Evolutionary conservation across 495 filamentous ascomycete species (phyloP), one percentile per base, ranked within the genome.

Genomic region (Penicillium longicatenatum): DNA sequence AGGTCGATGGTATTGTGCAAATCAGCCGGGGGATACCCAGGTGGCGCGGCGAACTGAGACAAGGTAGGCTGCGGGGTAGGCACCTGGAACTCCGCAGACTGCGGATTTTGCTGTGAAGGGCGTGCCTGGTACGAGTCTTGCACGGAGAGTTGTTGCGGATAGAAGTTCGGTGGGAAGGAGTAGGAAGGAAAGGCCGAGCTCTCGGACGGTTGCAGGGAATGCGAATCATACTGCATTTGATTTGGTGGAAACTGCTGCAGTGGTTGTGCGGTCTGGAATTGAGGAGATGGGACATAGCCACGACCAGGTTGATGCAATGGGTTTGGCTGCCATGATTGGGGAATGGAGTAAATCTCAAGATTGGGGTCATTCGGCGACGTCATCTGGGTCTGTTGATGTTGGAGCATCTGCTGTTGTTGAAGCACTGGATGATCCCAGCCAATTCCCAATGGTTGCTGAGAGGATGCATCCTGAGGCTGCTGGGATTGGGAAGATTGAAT

Each of bases 261-360:
- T 31, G 72, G 77, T 17, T 75, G 69, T 6, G 66, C 50, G 20
- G 70, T 71, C 17, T 62, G 55, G 1, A 53, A 62, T 11, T 68
- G 69, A 61, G 72, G 75, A 19, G 66, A 24, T 2, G 65, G 59
- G 14, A 67, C 52, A 52, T 68, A 73, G 6, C 55, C 55, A 52
- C 68, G 71, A 20, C 64, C 63, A 1, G 68, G 64, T 4, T 61
- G 66, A 26, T 72, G 71, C 26, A 74, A 50, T 20, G 75, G 62
- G 17, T 68, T 75, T 19, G 69, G 53, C 21, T 72, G 70, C 77
- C 77, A 78, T 43, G 70, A 54, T 31, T 73, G 70, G 14, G 71
- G 68, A 7, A 73, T 65, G 7, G 68, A 66, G 26, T 75, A 78
- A 2, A 77, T 60, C 33, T 66, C 75, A 63, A 75, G 70, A 21